phyloP scores from a whole-genome alignment of 768 basidiomycete species.

The Boletellus emodensis region DNA sequence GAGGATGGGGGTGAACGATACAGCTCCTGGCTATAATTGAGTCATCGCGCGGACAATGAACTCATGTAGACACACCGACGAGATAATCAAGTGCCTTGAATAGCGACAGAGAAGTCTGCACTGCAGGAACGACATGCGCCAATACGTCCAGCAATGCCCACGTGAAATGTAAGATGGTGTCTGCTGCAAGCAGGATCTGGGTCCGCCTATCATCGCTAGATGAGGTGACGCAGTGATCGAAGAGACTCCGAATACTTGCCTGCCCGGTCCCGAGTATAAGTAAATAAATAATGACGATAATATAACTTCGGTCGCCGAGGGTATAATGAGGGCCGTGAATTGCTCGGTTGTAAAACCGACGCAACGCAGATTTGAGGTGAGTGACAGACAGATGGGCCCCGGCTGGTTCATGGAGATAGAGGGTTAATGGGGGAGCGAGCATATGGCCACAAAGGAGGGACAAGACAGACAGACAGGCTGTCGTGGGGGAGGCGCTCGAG shows the following conservation, averaged over 20 bases:
- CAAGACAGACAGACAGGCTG: slow-evolving; percentile 45
- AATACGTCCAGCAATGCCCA: slow-evolving; percentile 61
- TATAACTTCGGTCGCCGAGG: slow-evolving; percentile 59
- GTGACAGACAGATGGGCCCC: slow-evolving; percentile 63
- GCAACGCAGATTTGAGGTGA: slow-evolving; percentile 70
- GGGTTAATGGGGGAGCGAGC: slow-evolving; percentile 25
- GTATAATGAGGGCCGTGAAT: slow-evolving; percentile 52
- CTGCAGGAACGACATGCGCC: slow-evolving; percentile 51
- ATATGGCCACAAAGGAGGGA: slow-evolving; percentile 30
- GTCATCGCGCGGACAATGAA: neutral
- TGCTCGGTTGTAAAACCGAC: slow-evolving; percentile 45
- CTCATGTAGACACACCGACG: slow-evolving; percentile 47
- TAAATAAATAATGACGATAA: slow-evolving; percentile 52
- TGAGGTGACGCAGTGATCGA: neutral
- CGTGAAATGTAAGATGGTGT: slow-evolving; percentile 57
- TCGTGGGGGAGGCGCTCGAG: slow-evolving; percentile 17
- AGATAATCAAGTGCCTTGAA: slow-evolving; percentile 56
- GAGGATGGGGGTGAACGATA: slow-evolving; percentile 64
- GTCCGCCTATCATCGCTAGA: slow-evolving; percentile 34
- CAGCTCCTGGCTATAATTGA: slow-evolving; percentile 33
- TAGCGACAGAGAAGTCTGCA: slow-evolving; percentile 38
- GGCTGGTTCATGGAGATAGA: slow-evolving; percentile 32
- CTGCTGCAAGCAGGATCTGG: slow-evolving; percentile 56
- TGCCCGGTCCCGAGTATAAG: slow-evolving; percentile 43
- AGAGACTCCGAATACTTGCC: slow-evolving; percentile 36